These are phyloP conservation scores for Dalbergia cochinchinensis DNA, from an alignment of 306 rosid species.

Conservation along the genomic window DNA sequence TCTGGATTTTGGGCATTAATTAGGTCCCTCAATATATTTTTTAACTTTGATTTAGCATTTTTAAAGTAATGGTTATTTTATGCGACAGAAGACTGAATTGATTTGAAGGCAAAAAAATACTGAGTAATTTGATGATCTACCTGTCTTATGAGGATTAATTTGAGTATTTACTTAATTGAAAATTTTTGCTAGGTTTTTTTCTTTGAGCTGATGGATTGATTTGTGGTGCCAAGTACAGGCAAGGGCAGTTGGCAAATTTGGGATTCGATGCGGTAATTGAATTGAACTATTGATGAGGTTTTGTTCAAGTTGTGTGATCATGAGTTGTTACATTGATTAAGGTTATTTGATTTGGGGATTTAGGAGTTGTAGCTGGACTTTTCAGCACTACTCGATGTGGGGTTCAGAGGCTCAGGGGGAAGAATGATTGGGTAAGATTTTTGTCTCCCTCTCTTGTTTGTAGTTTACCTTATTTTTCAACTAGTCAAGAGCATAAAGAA, in stretches of 20 bases:
- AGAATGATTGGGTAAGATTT: conserved; percentile 82
- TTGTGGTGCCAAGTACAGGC: conserved; percentile 59
- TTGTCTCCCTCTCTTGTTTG: too few species aligned
- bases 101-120: too few species aligned
- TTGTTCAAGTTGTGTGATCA: neutral
- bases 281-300: neutral
- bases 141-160: too few species aligned
- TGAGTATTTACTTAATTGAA: too few species aligned
- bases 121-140: too few species aligned
- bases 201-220: conserved; percentile 38
- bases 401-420: conserved; percentile 64
- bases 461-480: too few species aligned
- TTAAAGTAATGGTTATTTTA: too few species aligned
- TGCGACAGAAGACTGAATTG: too few species aligned
- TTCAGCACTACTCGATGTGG: conserved; percentile 69
- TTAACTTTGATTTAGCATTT: too few species aligned
- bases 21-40: too few species aligned
- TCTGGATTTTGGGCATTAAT: too few species aligned
- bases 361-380: conserved; percentile 80
- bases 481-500: too few species aligned
- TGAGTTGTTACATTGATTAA: conserved; percentile 44
- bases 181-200: neutral
- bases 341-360: conserved; percentile 19
- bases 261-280: conserved; percentile 77
- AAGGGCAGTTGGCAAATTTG: conserved; percentile 55